phyloP scores from a whole-genome alignment of 352 stramenopile species.

The Pythium guiyangense region DNA sequence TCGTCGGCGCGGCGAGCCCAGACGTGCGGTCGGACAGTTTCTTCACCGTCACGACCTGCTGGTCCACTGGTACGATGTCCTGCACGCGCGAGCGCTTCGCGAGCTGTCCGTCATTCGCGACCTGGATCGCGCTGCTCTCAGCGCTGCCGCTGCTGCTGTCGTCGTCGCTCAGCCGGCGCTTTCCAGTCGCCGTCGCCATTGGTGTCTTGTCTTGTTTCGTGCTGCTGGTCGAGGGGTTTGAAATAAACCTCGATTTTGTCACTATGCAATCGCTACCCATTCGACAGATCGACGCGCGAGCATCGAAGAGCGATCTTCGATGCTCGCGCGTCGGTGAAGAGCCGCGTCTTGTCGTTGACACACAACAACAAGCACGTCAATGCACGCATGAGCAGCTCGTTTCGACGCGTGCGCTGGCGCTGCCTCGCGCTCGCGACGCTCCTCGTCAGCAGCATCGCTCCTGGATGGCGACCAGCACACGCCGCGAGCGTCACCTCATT shows the following conservation, averaged over 20 bases:
- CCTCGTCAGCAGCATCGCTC: neutral
- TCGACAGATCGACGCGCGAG: no score
- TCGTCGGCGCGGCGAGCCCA: slow-evolving; percentile 57
- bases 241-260: neutral
- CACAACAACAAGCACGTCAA: neutral
- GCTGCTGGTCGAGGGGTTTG: no score
- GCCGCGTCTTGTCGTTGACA: neutral
- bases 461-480: neutral
- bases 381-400: slow-evolving; percentile 1
- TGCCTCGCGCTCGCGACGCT: slow-evolving; percentile 2
- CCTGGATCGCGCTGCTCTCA: slow-evolving; percentile 20
- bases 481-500: slow-evolving; percentile 1
- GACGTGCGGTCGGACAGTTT: slow-evolving; percentile 58
- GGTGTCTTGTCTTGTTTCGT: neutral
- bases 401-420: neutral
- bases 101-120: slow-evolving; percentile 24
- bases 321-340: no score
- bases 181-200: slow-evolving; percentile 8
- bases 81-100: slow-evolving; percentile 63
- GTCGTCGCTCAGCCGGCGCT: slow-evolving; percentile 18
- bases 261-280: neutral
- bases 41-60: slow-evolving; percentile 50
- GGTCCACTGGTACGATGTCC: slow-evolving; percentile 68
- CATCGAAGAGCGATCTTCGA: no score
- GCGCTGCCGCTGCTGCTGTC: slow-evolving; percentile 1